These are phyloP conservation scores for Diplodia sapinea DNA, from an alignment of 2,329 filamentous ascomycete genomes.

Conservation along the genomic window DNA sequence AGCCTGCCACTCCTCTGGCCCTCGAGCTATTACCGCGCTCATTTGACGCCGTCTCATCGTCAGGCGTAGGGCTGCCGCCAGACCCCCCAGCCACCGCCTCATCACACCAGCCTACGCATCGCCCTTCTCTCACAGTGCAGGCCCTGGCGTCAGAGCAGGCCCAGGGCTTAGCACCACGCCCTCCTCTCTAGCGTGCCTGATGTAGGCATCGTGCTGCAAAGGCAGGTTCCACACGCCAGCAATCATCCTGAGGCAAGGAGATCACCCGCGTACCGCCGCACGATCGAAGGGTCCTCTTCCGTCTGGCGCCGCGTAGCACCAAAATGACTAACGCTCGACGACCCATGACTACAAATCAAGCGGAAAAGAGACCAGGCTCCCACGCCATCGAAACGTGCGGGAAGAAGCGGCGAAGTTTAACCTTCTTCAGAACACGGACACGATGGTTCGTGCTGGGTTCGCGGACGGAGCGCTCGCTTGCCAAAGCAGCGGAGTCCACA, in stretches of 20 bases:
- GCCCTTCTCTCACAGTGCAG: background rate
- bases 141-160: background rate
- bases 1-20: background rate
- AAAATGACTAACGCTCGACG: background rate
- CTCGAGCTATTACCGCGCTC: background rate
- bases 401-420: constrained; percentile 8
- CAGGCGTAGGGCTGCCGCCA: constrained; percentile 10
- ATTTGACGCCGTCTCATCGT: background rate
- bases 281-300: constrained; percentile 2
- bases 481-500: background rate
- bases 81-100: background rate
- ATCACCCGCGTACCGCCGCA: background rate
- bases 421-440: constrained; percentile 7
- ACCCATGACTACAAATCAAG: background rate
- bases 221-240: background rate
- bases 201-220: background rate
- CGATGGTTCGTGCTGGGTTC: background rate
- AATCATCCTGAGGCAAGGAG: background rate
- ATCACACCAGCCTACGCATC: background rate
- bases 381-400: constrained; percentile 9
- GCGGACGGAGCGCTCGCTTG: constrained; percentile 1
- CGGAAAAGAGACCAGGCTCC: background rate
- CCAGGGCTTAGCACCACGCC: background rate
- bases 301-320: background rate
- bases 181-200: background rate